Evolutionary conservation across 192 early-diverging fungal species (phyloP).

Genomic region (Coemansia asiatica): DNA sequence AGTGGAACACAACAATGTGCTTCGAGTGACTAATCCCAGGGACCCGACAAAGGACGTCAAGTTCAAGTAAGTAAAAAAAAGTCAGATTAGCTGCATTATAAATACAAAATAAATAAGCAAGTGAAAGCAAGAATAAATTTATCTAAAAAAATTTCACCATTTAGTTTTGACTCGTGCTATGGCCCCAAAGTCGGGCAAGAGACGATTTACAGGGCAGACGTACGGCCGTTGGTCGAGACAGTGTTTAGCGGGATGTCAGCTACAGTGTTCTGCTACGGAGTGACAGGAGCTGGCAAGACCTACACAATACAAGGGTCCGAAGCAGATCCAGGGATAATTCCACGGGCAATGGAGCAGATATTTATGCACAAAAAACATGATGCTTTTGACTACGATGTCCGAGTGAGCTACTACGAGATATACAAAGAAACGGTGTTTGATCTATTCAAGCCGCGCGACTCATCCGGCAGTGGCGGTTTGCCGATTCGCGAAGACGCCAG

Average conservation of each 20-base stretch:
- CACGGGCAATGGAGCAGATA: slow-evolving; percentile 57
- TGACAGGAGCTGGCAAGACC: slow-evolving; percentile 69
- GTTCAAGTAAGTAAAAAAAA: slow-evolving; percentile 30
- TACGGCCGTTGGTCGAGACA: slow-evolving; percentile 58
- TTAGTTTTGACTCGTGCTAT: slow-evolving; percentile 60
- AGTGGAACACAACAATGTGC: slow-evolving; percentile 38
- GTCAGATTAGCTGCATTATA: too few species aligned
- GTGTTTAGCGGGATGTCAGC: slow-evolving; percentile 61
- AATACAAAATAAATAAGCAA: too few species aligned
- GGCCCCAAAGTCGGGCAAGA: slow-evolving; percentile 46
- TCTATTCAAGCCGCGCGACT: slow-evolving; percentile 49
- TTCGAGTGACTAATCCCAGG: slow-evolving; percentile 59
- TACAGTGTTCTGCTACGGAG: slow-evolving; percentile 71
- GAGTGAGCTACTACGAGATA: slow-evolving; percentile 66
- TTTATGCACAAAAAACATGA: slow-evolving; percentile 56
- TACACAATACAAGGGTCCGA: slow-evolving; percentile 62
- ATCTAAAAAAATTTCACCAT: background rate
- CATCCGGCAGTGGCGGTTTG: slow-evolving; percentile 25
- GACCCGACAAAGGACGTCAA: slow-evolving; percentile 54
- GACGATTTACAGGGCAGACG: slow-evolving; percentile 57
- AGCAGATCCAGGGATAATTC: slow-evolving; percentile 62
- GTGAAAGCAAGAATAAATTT: too few species aligned
- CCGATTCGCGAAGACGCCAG: slow-evolving; percentile 60
- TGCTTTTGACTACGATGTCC: slow-evolving; percentile 45
- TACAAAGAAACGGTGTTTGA: slow-evolving; percentile 69